Base-by-base conservation (phyloP, 1,139 yeast genomes). In the Suhomyces anneliseae region DNA sequence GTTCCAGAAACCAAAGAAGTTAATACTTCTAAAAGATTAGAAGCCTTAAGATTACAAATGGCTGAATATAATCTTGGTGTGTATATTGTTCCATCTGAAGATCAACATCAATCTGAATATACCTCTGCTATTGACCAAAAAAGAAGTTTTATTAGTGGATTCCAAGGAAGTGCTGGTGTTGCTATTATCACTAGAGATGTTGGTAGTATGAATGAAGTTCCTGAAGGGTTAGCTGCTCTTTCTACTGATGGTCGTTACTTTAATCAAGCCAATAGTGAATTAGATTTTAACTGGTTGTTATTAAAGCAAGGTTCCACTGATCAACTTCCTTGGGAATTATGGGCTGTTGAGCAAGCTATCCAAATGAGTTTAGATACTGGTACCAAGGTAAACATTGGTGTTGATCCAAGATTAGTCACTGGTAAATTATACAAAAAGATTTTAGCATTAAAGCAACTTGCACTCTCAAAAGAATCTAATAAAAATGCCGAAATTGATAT, bases 161-260 rank as follows among this genome's bases (percentile, higher is more conserved):
- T 93, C 69, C 87, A 89, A 48, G 99, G 99, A 5, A 85, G 95
- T 48, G 97, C 98, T 1, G 99, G 99, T 46, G 78, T 90, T 36
- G 99, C 98, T 4, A 78, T 95, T 37, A 75, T 93, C 38, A 86
- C 97, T 2, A 72, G 90, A 55, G 90, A 87, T 60, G 65, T 84
- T 43, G 66, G 73, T n/a, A 76, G 79, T 55, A 68, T 81, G 79
- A 81, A 81, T 55, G 78, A 76, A 8, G 48, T 45, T 8, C 84
- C 84, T n/a, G 82, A 79, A 55, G 86, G 87, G 8, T 76, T 82
- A 54, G 93, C 96, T 32, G 87, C 87, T 5, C 75, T 95, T 56
- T 84, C 96, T 9, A 95, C 99, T 0, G 99, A 95, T 66, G 98
- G 97, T 10, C 78, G 99, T 55, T 95, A 95, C 69, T 95, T 90